phyloP scores from a whole-genome alignment of 1,139 yeast genomes.

The Ogataea hybrid region DNA sequence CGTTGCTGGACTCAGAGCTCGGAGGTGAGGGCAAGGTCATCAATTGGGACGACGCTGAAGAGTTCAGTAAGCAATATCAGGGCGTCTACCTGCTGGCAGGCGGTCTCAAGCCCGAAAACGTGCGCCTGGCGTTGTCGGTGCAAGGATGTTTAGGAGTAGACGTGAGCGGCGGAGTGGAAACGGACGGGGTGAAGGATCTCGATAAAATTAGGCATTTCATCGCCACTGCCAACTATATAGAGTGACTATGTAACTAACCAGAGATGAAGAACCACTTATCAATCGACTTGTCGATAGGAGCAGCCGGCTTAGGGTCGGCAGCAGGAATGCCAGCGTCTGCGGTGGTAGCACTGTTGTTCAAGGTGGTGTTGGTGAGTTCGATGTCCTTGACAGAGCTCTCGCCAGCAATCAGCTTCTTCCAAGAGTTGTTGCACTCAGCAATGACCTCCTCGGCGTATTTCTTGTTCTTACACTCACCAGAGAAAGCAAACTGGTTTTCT shows the following conservation, averaged over 20 bases:
- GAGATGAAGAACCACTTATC: constrained; percentile 99
- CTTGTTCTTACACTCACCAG: constrained; percentile 75
- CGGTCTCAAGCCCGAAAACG: constrained; percentile 77
- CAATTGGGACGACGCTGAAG: constrained; percentile 60
- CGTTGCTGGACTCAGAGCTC: constrained; percentile 79
- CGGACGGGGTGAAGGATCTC: constrained; percentile 68
- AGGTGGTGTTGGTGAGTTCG: constrained; percentile 71
- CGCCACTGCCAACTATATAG: constrained; percentile 38
- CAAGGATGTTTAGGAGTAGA: constrained; percentile 79
- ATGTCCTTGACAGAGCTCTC: constrained; percentile 48
- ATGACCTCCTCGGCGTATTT: constrained; percentile 71
- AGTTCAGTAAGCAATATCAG: constrained; percentile 36
- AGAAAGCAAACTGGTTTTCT: constrained; percentile 79
- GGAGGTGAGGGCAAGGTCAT: constrained; percentile 89
- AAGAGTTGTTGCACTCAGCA: constrained; percentile 67
- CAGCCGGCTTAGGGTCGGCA: constrained; percentile 72
- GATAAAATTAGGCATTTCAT: constrained; percentile 60
- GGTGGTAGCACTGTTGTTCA: constrained; percentile 53
- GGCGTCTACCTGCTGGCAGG: constrained; percentile 79
- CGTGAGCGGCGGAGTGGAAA: constrained; percentile 94
- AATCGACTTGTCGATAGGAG: constrained; percentile 93
- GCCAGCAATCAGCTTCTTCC: constrained; percentile 62
- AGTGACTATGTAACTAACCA: constrained; percentile 40
- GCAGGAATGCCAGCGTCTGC: constrained; percentile 60
- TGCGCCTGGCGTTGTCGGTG: constrained; percentile 46